These are phyloP conservation scores for Cryphonectria japonica DNA, from an alignment of 2,329 filamentous ascomycete species.

Conservation along the genomic window DNA sequence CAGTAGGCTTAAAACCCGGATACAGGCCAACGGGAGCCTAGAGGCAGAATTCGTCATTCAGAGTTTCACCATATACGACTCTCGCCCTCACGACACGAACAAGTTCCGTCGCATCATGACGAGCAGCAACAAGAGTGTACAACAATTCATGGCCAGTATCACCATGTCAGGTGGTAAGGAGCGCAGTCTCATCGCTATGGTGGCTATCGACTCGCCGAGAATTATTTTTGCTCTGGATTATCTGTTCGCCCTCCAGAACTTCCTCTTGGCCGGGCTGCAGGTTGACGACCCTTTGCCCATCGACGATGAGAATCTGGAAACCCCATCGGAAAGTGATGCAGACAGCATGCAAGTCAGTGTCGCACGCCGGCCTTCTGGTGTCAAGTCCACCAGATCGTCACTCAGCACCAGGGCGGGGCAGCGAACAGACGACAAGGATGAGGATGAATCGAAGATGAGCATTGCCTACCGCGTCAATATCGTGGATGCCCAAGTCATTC, in stretches of 20 bases:
- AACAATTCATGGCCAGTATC: conserved; percentile 97
- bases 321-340: conserved; percentile 61
- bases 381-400: conserved; percentile 38
- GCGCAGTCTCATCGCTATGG: conserved; percentile 81
- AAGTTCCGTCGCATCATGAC: conserved; percentile 99
- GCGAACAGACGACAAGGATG: conserved; percentile 28
- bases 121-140: conserved; percentile 89
- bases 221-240: conserved; percentile 97
- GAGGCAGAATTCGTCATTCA: conserved; percentile 93
- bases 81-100: conserved; percentile 84
- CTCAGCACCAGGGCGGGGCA: conserved; percentile 30
- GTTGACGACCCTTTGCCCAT: conserved; percentile 64
- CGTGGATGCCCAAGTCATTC: conserved; percentile 93
- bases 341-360: conserved; percentile 59
- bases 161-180: conserved; percentile 88
- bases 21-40: conserved; percentile 88
- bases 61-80: conserved; percentile 94
- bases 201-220: conserved; percentile 91
- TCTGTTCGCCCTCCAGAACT: conserved; percentile 84
- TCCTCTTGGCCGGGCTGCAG: conserved; percentile 73
- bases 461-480: conserved; percentile 91
- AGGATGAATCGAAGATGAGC: conserved; percentile 60
- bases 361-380: conserved; percentile 36
- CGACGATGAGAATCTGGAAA: conserved; percentile 44
- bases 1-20: conserved; percentile 86